Evolutionary conservation across 129 eudicot genomes (phyloP).

Genomic region (Centella asiatica): DNA sequence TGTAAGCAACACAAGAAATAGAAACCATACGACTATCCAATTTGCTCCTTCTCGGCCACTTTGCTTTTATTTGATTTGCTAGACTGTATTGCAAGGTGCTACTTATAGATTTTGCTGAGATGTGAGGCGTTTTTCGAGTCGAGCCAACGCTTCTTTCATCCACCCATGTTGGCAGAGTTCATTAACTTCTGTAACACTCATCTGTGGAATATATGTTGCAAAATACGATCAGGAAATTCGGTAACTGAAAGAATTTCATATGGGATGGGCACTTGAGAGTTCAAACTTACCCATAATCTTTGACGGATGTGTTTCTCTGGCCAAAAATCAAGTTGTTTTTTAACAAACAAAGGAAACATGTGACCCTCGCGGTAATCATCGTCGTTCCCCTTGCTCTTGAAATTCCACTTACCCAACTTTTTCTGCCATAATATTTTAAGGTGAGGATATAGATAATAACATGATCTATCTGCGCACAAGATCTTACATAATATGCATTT

Average conservation of each 20-base stretch:
- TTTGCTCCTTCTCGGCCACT: too few relatives aligned
- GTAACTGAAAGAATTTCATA: neutral
- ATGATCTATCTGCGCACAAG: too few relatives aligned
- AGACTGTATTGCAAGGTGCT: neutral
- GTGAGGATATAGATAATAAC: too few relatives aligned
- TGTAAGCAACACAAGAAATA: too few relatives aligned
- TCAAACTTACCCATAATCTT: constrained; percentile 53
- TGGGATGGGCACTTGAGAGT: neutral
- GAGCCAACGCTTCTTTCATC: constrained; percentile 83
- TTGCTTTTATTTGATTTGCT: neutral
- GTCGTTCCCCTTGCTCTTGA: constrained; percentile 44
- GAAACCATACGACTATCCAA: too few relatives aligned
- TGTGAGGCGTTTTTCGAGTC: constrained; percentile 36
- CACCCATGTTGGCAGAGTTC: constrained; percentile 63
- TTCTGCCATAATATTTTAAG: constrained; percentile 24
- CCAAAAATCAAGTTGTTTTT: constrained; percentile 60
- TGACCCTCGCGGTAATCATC: constrained; percentile 41
- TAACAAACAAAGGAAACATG: constrained; percentile 76
- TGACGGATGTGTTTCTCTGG: constrained; percentile 74
- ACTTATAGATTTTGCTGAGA: constrained; percentile 5
- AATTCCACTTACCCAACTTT: constrained; percentile 48
- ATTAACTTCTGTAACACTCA: constrained; percentile 64
- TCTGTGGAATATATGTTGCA: constrained; percentile 19
- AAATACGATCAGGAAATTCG: constrained; percentile 1
- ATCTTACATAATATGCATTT: too few relatives aligned